Evolutionary conservation across 352 stramenopile species (phyloP).

Genomic region (Sclerospora graminicola): DNA sequence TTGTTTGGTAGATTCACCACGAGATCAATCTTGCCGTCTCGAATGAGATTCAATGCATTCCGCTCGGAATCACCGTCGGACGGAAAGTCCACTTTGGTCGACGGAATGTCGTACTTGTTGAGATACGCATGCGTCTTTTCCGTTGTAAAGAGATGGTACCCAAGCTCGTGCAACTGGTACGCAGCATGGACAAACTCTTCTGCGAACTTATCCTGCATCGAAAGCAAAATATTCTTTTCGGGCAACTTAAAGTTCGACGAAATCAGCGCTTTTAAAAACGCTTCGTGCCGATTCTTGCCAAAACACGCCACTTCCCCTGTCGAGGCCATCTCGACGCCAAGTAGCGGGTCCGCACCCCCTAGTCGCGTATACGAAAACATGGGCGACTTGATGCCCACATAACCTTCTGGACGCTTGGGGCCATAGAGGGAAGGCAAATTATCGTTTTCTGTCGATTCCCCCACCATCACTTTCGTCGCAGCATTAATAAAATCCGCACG

Average conservation of each 20-base stretch:
- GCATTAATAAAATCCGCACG: slow-evolving; percentile 98
- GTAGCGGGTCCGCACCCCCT: slow-evolving; percentile 87
- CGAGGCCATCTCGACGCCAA: slow-evolving; percentile 97
- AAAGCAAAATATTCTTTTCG: slow-evolving; percentile 86
- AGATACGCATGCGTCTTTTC: slow-evolving; percentile 88
- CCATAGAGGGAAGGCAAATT: slow-evolving; percentile 91
- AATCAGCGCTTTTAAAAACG: slow-evolving; percentile 91
- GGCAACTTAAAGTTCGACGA: slow-evolving; percentile 76
- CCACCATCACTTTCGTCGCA: slow-evolving; percentile 93
- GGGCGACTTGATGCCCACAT: slow-evolving; percentile 85
- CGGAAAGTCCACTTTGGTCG: slow-evolving; percentile 77
- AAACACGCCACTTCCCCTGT: slow-evolving; percentile 98
- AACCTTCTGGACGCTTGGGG: slow-evolving; percentile 94
- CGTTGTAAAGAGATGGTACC: slow-evolving; percentile 93
- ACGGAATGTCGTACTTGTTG: slow-evolving; percentile 81
- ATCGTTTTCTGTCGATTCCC: slow-evolving; percentile 87
- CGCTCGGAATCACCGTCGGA: slow-evolving; percentile 50
- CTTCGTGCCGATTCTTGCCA: slow-evolving; percentile 92
- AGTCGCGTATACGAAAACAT: slow-evolving; percentile 97
- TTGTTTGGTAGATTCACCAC: slow-evolving; percentile 90
- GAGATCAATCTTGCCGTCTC: slow-evolving; percentile 91
- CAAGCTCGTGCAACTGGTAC: slow-evolving; percentile 92
- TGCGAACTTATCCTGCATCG: slow-evolving; percentile 90
- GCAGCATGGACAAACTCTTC: slow-evolving; percentile 94
- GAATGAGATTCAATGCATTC: slow-evolving; percentile 88